These are phyloP conservation scores for Nothopassalora personata DNA, from an alignment of 2,329 filamentous ascomycete species.

Conservation along the genomic window DNA sequence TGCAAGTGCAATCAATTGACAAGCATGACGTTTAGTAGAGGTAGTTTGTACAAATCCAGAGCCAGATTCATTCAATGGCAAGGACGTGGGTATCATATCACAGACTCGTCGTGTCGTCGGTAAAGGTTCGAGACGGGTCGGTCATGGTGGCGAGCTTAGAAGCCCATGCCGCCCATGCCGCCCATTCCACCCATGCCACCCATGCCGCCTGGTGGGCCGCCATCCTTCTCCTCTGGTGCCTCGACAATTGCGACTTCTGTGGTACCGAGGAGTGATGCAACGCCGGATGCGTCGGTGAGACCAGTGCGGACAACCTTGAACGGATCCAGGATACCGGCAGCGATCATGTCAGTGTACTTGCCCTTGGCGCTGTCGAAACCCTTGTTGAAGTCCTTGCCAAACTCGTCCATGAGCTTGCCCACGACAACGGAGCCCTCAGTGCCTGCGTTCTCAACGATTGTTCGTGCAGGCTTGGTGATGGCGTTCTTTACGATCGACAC, in stretches of 20 bases:
- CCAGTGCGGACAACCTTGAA: constrained; percentile 99
- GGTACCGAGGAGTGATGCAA: constrained; percentile 92
- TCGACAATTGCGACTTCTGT: constrained; percentile 98
- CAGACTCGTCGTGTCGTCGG: constrained; percentile 8
- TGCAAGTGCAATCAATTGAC: constrained; percentile 10
- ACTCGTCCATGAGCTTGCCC: constrained; percentile 96
- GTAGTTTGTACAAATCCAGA: constrained; percentile 12
- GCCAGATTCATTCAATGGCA: background rate
- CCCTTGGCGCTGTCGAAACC: constrained; percentile 95
- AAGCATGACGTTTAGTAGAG: constrained; percentile 6
- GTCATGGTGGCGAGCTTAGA: constrained; percentile 21
- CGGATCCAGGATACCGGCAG: constrained; percentile 92
- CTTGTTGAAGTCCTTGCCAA: constrained; percentile 88
- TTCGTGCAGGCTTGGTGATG: constrained; percentile 90
- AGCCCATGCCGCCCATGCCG: constrained; percentile 21
- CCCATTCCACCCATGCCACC: constrained; percentile 60
- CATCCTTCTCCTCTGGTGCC: constrained; percentile 83
- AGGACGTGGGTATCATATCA: constrained; percentile 12
- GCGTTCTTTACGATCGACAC: constrained; percentile 96
- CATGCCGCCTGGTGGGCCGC: constrained; percentile 46
- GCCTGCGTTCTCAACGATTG: constrained; percentile 96
- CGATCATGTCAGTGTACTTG: constrained; percentile 98
- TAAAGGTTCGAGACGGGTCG: background rate
- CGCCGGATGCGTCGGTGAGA: constrained; percentile 88
- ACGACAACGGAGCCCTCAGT: constrained; percentile 93